These are phyloP conservation scores for Ceratocystis diversiconidia DNA, from an alignment of 2,329 filamentous ascomycete species.

Conservation along the genomic window DNA sequence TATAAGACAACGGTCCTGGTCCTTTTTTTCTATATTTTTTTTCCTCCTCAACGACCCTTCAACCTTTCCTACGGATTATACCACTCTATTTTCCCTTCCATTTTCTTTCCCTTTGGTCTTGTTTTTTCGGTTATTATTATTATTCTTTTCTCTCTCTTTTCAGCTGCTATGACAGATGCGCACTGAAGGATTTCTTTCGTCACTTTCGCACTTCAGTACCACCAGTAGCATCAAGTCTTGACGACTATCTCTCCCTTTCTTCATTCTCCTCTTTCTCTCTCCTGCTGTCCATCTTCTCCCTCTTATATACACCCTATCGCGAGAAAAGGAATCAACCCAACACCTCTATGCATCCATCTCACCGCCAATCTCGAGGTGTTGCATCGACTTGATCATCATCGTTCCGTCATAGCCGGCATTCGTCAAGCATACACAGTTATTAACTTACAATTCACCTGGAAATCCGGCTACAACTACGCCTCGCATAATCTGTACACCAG, in stretches of 20 bases:
- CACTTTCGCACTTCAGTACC: conserved; percentile 5
- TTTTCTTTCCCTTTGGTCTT: not conserved
- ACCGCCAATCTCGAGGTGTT: not conserved
- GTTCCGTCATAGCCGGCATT: not conserved
- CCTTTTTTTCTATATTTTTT: conserved; percentile 5
- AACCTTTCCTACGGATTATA: not conserved
- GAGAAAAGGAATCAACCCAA: not conserved
- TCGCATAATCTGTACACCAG: not conserved
- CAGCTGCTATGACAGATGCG: not conserved
- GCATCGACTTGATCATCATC: conserved; percentile 5
- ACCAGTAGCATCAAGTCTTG: conserved; percentile 3
- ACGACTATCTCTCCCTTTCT: not conserved
- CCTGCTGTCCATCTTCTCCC: not conserved
- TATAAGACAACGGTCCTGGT: conserved; percentile 6
- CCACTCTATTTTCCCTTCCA: not conserved
- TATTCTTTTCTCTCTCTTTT: not conserved
- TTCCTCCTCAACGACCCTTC: not conserved
- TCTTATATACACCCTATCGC: not conserved
- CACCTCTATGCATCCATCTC: conserved; percentile 3
- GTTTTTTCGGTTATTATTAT: not conserved
- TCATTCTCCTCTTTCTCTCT: not conserved
- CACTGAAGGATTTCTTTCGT: conserved; percentile 5
- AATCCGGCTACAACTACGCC: not conserved
- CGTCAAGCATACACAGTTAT: not conserved
- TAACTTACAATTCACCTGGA: not conserved